Conservation (phyloP, 2,329 filamentous ascomycete species). For the Cladorrhinum sp. region DNA sequence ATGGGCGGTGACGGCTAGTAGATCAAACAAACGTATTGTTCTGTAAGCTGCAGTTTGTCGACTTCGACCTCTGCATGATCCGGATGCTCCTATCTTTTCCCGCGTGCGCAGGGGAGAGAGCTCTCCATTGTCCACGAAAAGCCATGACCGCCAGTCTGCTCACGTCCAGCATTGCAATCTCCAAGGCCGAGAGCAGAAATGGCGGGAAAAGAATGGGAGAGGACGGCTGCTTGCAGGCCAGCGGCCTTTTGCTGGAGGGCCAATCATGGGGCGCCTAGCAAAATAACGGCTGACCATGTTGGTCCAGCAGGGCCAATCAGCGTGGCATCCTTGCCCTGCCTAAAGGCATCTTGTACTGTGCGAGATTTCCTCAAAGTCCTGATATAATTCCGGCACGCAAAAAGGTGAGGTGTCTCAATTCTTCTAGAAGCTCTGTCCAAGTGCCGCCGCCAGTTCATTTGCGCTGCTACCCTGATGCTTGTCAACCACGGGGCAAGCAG, state of each 20-base stretch:
- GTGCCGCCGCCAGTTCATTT: conserved; percentile 21
- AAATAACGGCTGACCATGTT: conserved; percentile 14
- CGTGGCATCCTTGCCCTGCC: conserved; percentile 10
- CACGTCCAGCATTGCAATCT: not conserved
- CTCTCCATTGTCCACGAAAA: conserved; percentile 7
- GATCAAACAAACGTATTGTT: conserved; percentile 21
- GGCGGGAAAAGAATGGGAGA: conserved; percentile 13
- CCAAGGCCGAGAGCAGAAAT: conserved; percentile 5
- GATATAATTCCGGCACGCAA: conserved; percentile 10
- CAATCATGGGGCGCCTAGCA: conserved; percentile 19
- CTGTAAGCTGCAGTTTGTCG: conserved; percentile 22
- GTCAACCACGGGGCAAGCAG: conserved; percentile 14
- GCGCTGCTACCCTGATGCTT: conserved; percentile 12
- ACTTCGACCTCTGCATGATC: conserved; percentile 7
- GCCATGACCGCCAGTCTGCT: conserved; percentile 7
- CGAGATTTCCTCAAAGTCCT: conserved; percentile 9
- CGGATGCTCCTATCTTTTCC: conserved; percentile 4
- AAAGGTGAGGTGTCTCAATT: conserved; percentile 1
- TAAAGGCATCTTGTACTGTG: conserved; percentile 22
- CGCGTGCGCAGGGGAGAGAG: not conserved
- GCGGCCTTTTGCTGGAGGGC: conserved; percentile 16
- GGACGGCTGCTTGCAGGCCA: conserved; percentile 21
- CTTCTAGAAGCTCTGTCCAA: conserved; percentile 28
- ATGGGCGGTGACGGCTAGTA: conserved; percentile 15
- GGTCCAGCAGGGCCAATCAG: conserved; percentile 17